Conservation (phyloP, 2,329 filamentous ascomycete genomes). For the Colletotrichum costaricense region DNA sequence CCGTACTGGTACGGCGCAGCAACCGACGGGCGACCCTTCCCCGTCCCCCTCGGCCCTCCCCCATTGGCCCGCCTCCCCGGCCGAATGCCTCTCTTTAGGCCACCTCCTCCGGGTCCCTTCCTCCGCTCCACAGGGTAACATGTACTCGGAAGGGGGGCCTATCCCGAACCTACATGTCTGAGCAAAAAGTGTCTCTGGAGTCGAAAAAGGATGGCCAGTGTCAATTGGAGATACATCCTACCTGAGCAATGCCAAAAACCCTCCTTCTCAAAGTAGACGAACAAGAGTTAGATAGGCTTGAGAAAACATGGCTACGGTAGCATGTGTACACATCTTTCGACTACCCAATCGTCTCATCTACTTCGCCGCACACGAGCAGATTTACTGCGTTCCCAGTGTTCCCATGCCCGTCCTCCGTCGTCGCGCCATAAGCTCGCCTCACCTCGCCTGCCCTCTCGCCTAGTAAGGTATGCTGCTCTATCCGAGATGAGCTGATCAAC, state of each 20-base stretch:
- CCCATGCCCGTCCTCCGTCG: neutral
- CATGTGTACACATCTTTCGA: neutral
- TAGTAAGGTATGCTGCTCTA: too few species aligned
- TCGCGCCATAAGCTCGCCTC: neutral
- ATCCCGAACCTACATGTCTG: neutral
- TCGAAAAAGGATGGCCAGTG: too few species aligned
- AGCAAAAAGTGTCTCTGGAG: neutral
- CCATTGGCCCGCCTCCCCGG: slow-evolving; percentile 26
- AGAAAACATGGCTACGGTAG: too few species aligned
- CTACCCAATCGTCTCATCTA: neutral
- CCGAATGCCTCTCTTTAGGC: slow-evolving; percentile 18
- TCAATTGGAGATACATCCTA: too few species aligned
- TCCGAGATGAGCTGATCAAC: neutral
- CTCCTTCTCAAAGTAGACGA: too few species aligned
- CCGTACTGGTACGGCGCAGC: neutral
- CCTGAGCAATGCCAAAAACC: too few species aligned
- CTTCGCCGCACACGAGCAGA: slow-evolving; percentile 5
- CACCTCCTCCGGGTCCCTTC: neutral
- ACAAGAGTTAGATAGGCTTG: too few species aligned
- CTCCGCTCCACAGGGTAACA: neutral
- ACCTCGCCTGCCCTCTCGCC: too few species aligned
- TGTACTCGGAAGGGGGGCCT: neutral
- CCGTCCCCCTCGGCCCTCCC: neutral
- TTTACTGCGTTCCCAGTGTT: neutral
- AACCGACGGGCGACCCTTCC: neutral